Evolutionary conservation across 495 filamentous ascomycete species (phyloP).

Genomic region (Penicillium angulare): DNA sequence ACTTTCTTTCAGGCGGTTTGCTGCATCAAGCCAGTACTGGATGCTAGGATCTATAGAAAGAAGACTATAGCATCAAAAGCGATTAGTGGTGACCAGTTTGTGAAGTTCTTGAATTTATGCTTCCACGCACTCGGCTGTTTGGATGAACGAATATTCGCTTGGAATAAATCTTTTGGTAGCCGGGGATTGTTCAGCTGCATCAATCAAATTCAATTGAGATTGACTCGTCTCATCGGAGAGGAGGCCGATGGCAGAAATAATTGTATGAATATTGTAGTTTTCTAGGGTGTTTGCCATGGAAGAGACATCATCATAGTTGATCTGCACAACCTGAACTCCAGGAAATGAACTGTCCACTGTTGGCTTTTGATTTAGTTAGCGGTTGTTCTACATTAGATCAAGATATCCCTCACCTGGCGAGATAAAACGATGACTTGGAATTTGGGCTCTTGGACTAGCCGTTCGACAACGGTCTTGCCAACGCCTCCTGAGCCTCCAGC

Average conservation of each 20-base stretch:
- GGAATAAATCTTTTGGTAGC: constrained; percentile 47
- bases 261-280: constrained; percentile 45
- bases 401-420: constrained; percentile 22
- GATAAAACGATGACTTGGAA: constrained; percentile 46
- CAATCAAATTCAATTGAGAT: constrained; percentile 47
- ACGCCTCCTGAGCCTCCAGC: constrained; percentile 54
- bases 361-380: background rate
- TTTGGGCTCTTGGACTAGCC: constrained; percentile 31
- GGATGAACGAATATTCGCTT: constrained; percentile 47
- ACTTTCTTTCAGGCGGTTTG: constrained; percentile 20
- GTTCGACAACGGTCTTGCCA: constrained; percentile 52
- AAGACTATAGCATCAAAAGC: constrained; percentile 16
- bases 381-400: background rate
- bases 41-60: constrained; percentile 36
- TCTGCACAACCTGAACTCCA: constrained; percentile 18
- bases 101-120: background rate
- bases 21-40: constrained; percentile 34
- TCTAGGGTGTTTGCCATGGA: constrained; percentile 41
- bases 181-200: constrained; percentile 44
- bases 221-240: constrained; percentile 30
- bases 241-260: constrained; percentile 50
- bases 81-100: background rate
- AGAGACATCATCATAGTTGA: constrained; percentile 44
- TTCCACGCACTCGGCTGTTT: constrained; percentile 33
- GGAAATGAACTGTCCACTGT: background rate